Base-by-base conservation (phyloP, 176 grass and related monocot species). In the Musa troglodytarum region DNA sequence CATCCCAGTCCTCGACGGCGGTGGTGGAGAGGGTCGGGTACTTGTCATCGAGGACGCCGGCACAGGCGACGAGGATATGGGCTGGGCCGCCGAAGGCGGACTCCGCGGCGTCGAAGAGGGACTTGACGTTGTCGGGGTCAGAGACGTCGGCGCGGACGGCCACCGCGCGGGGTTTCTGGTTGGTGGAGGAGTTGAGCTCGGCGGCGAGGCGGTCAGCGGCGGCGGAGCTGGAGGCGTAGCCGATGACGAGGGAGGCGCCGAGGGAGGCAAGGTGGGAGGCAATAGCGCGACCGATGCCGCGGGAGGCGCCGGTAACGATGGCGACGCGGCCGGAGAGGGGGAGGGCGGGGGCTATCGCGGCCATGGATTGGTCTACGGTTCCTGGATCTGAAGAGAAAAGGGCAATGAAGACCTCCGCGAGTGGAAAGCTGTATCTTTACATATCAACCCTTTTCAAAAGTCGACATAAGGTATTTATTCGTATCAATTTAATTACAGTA, bases 41-140 rank as follows among this genome's bases (percentile, higher is more conserved):
- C 24, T 68, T 68, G 25, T 68, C 25, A 26, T 68, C 65, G 65
- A 68, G 65, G 24, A 68, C 65, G 12, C 65, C 65, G 65, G 65
- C 65, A 26, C 65, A 68, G 3, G 65, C 65, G 65, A 68, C 26
- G 65, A 68, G 26, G 65, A 68, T 68, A 26, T 68, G 65, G 11
- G 25, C 25, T 26, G 25, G 65, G 24, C 25, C 10, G 11, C 25
- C 25, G 25, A 34, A 68, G 13, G 65, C 13, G 25, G 65, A 68
- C 65, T 68, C 65, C 65, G 65, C 65, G 25, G 65, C 24, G 11
- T 68, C 65, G 65, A 68, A 68, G 65, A 68, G 9, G 13, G 65
- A 22, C 26, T 68, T 68, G 24, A 68, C 65, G 12, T 23, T 26
- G 25, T 12, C 65, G 24, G 65, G 25, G 11, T 68, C 26, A 26